A percentile compares a stretch with the other conserved stretches of the same genome.
phyloP scores from a whole-genome alignment of 73 alveolate genomes.

The Paramecium sonneborni region DNA sequence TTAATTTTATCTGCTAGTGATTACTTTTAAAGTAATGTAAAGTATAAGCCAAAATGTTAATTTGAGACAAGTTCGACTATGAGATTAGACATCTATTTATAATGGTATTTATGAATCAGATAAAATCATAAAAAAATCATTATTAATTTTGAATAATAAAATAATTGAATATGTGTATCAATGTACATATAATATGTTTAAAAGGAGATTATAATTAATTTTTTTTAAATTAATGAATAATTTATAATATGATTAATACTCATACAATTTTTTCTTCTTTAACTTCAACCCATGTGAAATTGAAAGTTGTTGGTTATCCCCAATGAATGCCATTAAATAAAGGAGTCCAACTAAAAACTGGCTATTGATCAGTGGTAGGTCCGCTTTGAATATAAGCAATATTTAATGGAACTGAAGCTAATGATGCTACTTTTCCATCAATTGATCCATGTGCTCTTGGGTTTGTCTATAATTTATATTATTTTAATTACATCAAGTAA shows the following conservation, averaged over 20 bases:
- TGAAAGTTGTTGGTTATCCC: conserved; percentile 73
- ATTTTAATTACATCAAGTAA: conserved; percentile 37
- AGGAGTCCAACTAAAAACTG: conserved; percentile 62
- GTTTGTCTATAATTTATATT: neutral
- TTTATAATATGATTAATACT: neutral
- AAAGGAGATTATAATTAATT: no score
- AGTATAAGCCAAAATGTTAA: neutral
- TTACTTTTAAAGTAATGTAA: neutral
- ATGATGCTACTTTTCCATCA: conserved; percentile 72
- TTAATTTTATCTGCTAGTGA: neutral
- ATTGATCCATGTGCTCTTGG: conserved; percentile 72
- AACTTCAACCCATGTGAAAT: conserved; percentile 65
- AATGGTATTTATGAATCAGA: neutral
- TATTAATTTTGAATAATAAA: neutral
- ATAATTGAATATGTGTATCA: neutral
- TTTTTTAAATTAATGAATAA: neutral
- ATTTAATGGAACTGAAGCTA: conserved; percentile 62
- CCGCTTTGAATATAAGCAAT: conserved; percentile 71
- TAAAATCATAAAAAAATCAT: neutral
- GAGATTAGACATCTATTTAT: neutral
- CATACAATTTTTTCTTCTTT: neutral
- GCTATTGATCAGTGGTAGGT: conserved; percentile 69
- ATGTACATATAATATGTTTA: no score
- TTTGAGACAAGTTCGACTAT: neutral
- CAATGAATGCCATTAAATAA: conserved; percentile 63